A percentile compares a stretch with the other conserved stretches of the same genome.
Evolutionary conservation across 257 asterid genomes (phyloP).

Genomic region (Schizonepeta tenuifolia): DNA sequence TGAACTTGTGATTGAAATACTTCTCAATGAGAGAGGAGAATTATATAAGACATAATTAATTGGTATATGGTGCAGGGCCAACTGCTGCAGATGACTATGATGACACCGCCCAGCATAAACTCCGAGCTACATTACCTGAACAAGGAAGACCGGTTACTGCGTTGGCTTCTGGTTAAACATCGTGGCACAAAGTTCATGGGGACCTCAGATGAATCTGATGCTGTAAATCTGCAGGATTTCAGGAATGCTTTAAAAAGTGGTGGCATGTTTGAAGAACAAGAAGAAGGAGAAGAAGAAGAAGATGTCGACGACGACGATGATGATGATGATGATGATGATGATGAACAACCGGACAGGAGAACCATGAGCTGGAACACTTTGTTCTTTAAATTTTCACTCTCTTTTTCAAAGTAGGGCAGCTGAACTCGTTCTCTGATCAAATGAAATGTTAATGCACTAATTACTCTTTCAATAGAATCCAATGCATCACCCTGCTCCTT

Average conservation of each 20-base stretch:
- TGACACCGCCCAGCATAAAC: constrained; percentile 84
- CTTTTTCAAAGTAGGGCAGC: background rate
- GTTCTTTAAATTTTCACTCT: background rate
- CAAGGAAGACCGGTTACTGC: constrained; percentile 82
- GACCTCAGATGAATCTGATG: constrained; percentile 37
- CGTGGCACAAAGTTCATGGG: constrained; percentile 52
- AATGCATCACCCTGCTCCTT: too few relatives aligned
- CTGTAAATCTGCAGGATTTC: constrained; percentile 34
- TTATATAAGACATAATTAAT: background rate
- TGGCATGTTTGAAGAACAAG: constrained; percentile 31
- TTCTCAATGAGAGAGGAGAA: background rate
- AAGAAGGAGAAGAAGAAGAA: background rate
- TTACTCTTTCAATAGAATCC: too few relatives aligned
- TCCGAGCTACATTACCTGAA: constrained; percentile 71
- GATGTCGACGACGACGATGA: constrained; percentile 38
- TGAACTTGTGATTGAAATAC: background rate
- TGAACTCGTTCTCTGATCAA: background rate
- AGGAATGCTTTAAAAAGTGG: constrained; percentile 29
- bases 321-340: too few relatives aligned
- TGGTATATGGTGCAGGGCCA: constrained; percentile 49
- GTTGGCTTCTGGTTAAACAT: constrained; percentile 80
- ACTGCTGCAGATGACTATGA: constrained; percentile 79
- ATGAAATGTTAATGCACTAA: too few relatives aligned
- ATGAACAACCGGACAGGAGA: constrained; percentile 29
- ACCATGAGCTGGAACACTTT: constrained; percentile 11